These are phyloP conservation scores for Phyllosticta citribraziliensis DNA, from an alignment of 2,329 filamentous ascomycete genomes.

Conservation along the genomic window DNA sequence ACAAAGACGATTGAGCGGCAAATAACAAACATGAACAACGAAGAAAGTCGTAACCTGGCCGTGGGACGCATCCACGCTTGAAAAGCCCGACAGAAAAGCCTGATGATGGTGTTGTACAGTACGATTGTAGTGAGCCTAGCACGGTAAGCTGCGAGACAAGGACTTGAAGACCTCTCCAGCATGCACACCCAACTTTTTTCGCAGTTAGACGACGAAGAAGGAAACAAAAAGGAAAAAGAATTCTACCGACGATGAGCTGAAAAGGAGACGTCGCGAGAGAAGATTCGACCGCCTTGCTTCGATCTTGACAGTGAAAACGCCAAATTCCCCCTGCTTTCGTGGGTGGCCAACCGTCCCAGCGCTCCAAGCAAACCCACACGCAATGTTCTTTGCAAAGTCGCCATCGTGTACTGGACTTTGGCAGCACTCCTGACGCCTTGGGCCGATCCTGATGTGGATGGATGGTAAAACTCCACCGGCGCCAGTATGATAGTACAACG, in stretches of 20 bases:
- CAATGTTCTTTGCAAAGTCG: slow-evolving; percentile 11
- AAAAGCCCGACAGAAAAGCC: neutral
- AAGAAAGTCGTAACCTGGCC: neutral
- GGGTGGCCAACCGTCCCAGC: neutral
- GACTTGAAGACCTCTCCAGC: neutral
- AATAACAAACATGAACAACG: slow-evolving; percentile 2
- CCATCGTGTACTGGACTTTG: slow-evolving; percentile 22
- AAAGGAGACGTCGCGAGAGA: neutral
- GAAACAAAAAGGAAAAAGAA: neutral
- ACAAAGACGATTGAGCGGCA: neutral
- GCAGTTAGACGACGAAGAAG: neutral
- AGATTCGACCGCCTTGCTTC: neutral
- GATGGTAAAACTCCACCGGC: slow-evolving; percentile 9
- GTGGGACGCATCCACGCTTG: neutral
- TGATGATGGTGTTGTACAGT: slow-evolving; percentile 3
- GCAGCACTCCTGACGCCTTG: slow-evolving; percentile 10
- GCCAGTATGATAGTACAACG: slow-evolving; percentile 13
- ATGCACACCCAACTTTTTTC: slow-evolving; percentile 8
- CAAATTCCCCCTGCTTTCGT: neutral
- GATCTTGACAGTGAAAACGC: neutral
- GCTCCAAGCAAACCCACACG: neutral
- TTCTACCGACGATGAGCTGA: neutral
- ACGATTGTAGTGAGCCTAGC: slow-evolving; percentile 1
- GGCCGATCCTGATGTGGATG: slow-evolving; percentile 8
- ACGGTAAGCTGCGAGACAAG: slow-evolving; percentile 5